A percentile compares a stretch with the other conserved stretches of the same genome.
phyloP scores from a whole-genome alignment of 208 protist genomes.

The Novymonas esmeraldas region DNA sequence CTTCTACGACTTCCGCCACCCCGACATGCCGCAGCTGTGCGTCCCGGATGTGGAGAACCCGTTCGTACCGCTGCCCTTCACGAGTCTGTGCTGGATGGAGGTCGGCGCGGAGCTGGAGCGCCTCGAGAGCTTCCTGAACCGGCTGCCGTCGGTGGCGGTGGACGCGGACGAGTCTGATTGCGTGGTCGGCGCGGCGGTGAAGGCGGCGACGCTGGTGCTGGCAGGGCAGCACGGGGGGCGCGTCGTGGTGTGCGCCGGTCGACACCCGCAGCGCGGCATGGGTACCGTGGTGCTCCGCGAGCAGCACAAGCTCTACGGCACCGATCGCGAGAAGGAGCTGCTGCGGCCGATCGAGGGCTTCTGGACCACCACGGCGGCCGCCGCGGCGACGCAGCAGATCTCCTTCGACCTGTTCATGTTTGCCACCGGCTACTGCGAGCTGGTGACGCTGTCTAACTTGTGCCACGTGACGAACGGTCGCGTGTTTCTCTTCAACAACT shows the following conservation, averaged over 20 bases:
- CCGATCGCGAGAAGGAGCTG: slow-evolving; percentile 87
- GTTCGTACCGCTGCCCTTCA: slow-evolving; percentile 93
- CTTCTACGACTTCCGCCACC: slow-evolving; percentile 89
- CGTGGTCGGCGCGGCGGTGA: slow-evolving; percentile 79
- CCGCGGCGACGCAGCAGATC: slow-evolving; percentile 82
- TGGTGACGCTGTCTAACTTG: slow-evolving; percentile 86
- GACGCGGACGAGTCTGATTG: slow-evolving; percentile 63
- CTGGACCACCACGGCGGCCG: slow-evolving; percentile 77
- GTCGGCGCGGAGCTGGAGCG: slow-evolving; percentile 66
- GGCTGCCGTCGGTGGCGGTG: slow-evolving; percentile 43
- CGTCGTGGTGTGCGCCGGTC: slow-evolving; percentile 67
- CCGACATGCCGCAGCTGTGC: slow-evolving; percentile 74
- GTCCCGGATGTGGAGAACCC: slow-evolving; percentile 87
- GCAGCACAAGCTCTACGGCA: slow-evolving; percentile 84
- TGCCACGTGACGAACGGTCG: slow-evolving; percentile 81
- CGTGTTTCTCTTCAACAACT: slow-evolving; percentile 78
- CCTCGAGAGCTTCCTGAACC: slow-evolving; percentile 64
- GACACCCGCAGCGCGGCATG: slow-evolving; percentile 63
- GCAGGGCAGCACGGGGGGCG: slow-evolving; percentile 75
- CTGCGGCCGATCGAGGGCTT: slow-evolving; percentile 79
- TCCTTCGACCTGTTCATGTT: slow-evolving; percentile 92
- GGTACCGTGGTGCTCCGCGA: slow-evolving; percentile 76
- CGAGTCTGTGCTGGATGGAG: slow-evolving; percentile 86
- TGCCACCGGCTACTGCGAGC: slow-evolving; percentile 71
- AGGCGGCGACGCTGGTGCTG: slow-evolving; percentile 80